These are phyloP conservation scores for Aegilops bicornis DNA, from an alignment of 176 grass and related monocot genomes.

Conservation along the genomic window DNA sequence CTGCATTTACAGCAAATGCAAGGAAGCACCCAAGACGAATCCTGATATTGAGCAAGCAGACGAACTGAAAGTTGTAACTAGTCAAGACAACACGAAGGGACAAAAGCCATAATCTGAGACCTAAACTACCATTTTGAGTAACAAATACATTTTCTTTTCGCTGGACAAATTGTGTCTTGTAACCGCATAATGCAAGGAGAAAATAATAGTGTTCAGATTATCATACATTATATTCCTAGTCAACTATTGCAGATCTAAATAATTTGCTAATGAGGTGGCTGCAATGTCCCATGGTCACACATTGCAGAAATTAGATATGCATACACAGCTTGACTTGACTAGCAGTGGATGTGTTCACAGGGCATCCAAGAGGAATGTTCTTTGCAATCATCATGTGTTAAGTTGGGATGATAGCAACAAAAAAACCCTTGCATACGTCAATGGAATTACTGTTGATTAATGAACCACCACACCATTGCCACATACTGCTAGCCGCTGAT, in stretches of 20 bases:
- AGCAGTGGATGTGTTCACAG: background rate
- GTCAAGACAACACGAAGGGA: conserved; percentile 6
- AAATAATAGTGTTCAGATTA: conserved; percentile 1
- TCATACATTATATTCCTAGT: background rate
- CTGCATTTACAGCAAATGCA: conserved; percentile 56
- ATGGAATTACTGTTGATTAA: background rate
- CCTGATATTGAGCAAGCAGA: conserved; percentile 23
- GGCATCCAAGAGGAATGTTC: background rate
- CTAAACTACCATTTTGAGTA: background rate
- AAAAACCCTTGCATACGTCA: background rate
- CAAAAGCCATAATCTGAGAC: background rate
- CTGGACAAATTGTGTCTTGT: background rate
- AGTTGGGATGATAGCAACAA: background rate
- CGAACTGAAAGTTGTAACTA: background rate
- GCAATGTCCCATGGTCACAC: background rate
- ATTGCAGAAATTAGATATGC: background rate
- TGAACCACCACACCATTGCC: background rate
- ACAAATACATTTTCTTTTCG: background rate
- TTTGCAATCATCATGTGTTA: background rate
- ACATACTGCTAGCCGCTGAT: background rate
- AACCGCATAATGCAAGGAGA: background rate
- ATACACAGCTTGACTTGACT: background rate
- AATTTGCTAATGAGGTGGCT: background rate
- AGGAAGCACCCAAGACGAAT: conserved; percentile 24
- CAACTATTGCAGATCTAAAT: background rate